A percentile compares a stretch with the other conserved stretches of the same genome.
phyloP scores from a whole-genome alignment of 78 protist species.

The Emiliania huxleyi region DNA sequence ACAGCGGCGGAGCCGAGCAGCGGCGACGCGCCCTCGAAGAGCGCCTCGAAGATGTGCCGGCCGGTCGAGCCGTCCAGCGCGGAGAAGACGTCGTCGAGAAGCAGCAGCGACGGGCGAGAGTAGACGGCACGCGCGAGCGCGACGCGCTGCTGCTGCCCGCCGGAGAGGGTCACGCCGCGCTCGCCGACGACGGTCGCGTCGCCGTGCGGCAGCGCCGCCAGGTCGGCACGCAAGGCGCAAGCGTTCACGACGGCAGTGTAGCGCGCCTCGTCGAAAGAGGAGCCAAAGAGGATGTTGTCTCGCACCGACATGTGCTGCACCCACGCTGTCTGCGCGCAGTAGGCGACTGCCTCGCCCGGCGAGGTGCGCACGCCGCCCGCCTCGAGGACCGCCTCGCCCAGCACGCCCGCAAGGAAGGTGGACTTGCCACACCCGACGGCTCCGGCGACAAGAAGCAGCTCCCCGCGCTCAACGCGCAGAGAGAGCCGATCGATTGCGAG shows the following conservation, averaged over 20 bases:
- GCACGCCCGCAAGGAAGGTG: constrained; percentile 60
- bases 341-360: constrained; percentile 56
- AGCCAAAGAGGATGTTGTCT: constrained; percentile 22
- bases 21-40: not conserved
- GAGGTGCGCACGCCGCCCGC: not conserved
- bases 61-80: constrained; percentile 85
- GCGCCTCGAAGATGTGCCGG: not conserved
- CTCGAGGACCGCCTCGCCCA: constrained; percentile 58
- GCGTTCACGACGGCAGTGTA: constrained; percentile 43
- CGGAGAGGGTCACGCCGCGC: constrained; percentile 67
- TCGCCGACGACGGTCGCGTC: constrained; percentile 67
- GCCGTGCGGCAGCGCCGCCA: constrained; percentile 54
- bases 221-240: constrained; percentile 58
- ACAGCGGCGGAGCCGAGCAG: not conserved
- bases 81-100: constrained; percentile 80
- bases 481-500: too few species aligned
- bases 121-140: constrained; percentile 93
- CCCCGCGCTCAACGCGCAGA: not conserved
- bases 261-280: not conserved
- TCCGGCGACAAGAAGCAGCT: constrained; percentile 46
- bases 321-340: constrained; percentile 79
- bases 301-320: constrained; percentile 28
- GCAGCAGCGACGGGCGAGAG: constrained; percentile 42
- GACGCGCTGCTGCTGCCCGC: constrained; percentile 75
- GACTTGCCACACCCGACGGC: constrained; percentile 78